phyloP scores from a whole-genome alignment of 768 basidiomycete genomes.

The Suillus cothurnatus region DNA sequence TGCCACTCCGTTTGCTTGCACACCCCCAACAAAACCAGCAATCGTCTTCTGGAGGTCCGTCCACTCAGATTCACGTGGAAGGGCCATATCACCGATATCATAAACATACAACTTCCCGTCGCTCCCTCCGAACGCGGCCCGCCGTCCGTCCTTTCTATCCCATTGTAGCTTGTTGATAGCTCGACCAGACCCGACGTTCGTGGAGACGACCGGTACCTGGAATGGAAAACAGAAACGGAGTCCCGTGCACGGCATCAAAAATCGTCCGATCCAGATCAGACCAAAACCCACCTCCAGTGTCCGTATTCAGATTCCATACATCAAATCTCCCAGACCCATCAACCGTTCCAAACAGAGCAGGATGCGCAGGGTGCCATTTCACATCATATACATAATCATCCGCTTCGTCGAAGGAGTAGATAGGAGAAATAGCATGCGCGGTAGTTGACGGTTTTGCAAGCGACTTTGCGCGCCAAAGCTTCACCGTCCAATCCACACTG shows the following conservation, averaged over 20 bases:
- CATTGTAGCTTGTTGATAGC: conserved; percentile 96
- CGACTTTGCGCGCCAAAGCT: conserved; percentile 89
- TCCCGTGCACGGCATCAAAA: not conserved
- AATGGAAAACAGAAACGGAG: not conserved
- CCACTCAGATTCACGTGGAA: conserved; percentile 93
- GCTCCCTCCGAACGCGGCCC: conserved; percentile 87
- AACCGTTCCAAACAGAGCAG: conserved; percentile 89
- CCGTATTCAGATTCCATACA: conserved; percentile 96
- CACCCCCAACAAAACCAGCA: conserved; percentile 63
- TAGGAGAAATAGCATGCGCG: conserved; percentile 56
- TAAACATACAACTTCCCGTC: conserved; percentile 94
- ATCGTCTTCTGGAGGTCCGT: conserved; percentile 88
- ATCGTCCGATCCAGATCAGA: not conserved
- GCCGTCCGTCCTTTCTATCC: conserved; percentile 91
- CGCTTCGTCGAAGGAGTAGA: conserved; percentile 96
- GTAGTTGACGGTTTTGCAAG: conserved; percentile 71
- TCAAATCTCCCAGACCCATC: conserved; percentile 97
- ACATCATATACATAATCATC: conserved; percentile 99
- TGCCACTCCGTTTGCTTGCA: conserved; percentile 37
- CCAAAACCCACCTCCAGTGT: conserved; percentile 80
- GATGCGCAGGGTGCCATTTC: conserved; percentile 96
- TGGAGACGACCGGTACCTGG: conserved; percentile 92
- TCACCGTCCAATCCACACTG: conserved; percentile 98
- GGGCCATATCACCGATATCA: conserved; percentile 89
- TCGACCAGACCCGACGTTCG: conserved; percentile 71